Conservation (phyloP, 495 filamentous ascomycete species). For the Hypoxylon crocopeplum region DNA sequence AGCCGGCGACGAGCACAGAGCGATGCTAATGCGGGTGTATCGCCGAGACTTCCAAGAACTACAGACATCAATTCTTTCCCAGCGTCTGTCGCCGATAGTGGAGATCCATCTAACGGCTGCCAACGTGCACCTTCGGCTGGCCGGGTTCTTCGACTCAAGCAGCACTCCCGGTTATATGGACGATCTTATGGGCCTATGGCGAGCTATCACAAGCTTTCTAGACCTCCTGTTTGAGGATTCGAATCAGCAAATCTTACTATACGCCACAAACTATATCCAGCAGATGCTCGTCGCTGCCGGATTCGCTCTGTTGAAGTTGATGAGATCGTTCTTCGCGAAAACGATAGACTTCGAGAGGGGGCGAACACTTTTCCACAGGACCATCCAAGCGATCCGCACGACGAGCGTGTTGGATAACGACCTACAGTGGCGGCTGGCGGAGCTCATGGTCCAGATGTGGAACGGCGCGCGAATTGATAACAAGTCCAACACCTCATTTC, state of each 20-base stretch:
- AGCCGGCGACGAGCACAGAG: constrained; percentile 71
- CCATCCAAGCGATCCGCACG: constrained; percentile 76
- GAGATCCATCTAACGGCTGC: constrained; percentile 79
- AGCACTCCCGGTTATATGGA: constrained; percentile 74
- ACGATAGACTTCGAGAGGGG: constrained; percentile 79
- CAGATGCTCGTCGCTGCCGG: constrained; percentile 92
- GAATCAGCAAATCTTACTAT: constrained; percentile 63
- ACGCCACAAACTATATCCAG: constrained; percentile 84
- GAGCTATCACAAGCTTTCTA: constrained; percentile 75
- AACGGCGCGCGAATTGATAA: constrained; percentile 69
- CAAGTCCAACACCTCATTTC: constrained; percentile 45
- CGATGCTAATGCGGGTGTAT: constrained; percentile 68
- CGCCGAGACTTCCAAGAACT: constrained; percentile 63
- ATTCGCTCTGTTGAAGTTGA: constrained; percentile 83
- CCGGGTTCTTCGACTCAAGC: constrained; percentile 87
- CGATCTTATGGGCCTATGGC: constrained; percentile 79
- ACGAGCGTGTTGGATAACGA: constrained; percentile 86
- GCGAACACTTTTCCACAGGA: constrained; percentile 73
- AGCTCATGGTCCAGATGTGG: constrained; percentile 94
- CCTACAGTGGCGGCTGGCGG: constrained; percentile 81
- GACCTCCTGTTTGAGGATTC: constrained; percentile 65
- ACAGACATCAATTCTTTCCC: constrained; percentile 57
- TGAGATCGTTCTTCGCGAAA: constrained; percentile 80
- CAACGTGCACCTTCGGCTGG: constrained; percentile 81
- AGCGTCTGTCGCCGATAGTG: constrained; percentile 63